These are phyloP conservation scores for Glycine soja DNA, from an alignment of 306 rosid species.

Conservation along the genomic window DNA sequence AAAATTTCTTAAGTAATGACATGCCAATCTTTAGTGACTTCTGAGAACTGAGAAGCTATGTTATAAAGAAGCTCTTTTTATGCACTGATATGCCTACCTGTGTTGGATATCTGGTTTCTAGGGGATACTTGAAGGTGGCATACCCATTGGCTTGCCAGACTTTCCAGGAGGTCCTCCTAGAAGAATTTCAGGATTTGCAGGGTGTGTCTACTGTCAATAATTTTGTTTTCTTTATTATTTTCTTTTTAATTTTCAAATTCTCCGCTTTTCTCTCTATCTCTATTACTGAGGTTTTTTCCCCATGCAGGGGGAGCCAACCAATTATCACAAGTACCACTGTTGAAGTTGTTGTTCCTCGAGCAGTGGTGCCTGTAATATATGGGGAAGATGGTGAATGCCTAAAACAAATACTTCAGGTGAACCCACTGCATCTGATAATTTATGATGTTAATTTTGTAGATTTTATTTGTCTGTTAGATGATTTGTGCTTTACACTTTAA, in stretches of 20 bases:
- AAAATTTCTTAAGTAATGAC: constrained; percentile 1
- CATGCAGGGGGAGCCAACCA: constrained; percentile 76
- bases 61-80: constrained; percentile 8
- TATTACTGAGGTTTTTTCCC: neutral
- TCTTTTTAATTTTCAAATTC: neutral
- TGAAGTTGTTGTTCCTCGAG: constrained; percentile 91
- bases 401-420: constrained; percentile 92
- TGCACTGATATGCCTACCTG: constrained; percentile 11
- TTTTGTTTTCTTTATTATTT: constrained; percentile 2
- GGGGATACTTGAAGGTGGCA: constrained; percentile 81
- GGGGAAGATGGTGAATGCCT: constrained; percentile 99
- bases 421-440: constrained; percentile 38
- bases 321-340: constrained; percentile 84
- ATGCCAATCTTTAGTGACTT: constrained; percentile 32
- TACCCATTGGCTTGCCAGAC: constrained; percentile 77
- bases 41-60: constrained; percentile 24
- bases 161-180: constrained; percentile 73
- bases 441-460: constrained; percentile 29
- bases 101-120: constrained; percentile 49
- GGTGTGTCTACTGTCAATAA: constrained; percentile 54
- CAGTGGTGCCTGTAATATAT: constrained; percentile 73
- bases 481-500: constrained; percentile 2
- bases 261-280: neutral
- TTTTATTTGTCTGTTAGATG: constrained; percentile 10
- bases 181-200: constrained; percentile 71